Base-by-base conservation (phyloP, 192 early-diverging fungal genomes). In the Phycomyces nitens region DNA sequence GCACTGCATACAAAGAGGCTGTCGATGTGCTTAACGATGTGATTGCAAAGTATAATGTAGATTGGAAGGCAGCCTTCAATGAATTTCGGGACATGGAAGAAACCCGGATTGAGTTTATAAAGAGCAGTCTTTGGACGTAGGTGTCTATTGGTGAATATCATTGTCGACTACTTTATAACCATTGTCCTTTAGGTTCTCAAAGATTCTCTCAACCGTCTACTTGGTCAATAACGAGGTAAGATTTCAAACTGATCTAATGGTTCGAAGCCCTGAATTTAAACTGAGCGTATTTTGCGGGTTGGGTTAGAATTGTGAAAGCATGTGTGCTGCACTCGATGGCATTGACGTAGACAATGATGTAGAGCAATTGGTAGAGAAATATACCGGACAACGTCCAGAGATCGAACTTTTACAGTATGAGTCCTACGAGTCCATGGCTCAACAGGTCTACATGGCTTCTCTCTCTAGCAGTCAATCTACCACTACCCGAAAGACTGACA, bases 261-360 rank as follows among this genome's bases (percentile, higher is more conserved):
- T 34, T 24, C 18, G 40, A 14, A 6, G 26, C 21, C 3, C 2
- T 2, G 7, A 34, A 34, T 26, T 53, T 24, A 60, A 18, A 29
- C 23, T 24, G 43, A 34, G 29, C 29, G 24, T 61, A 11, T 34
- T 24, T 5, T 34, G 29, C 7, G 29, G 2, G 29, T 34, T 34
- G 29, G 29, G 29, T 18, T 58, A 83, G 77, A 84, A 86, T 14
- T 88, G 86, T 66, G 89, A 90, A 68, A 74, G 83, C 7, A 84
- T 92, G 20, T 78, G 89, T 50, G 76, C 82, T 43, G 78, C 83
- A 47, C 62, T 92, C 49, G 89, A 90, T 59, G 60, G 68, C 6
- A 81, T 85, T 27, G 80, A 83, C 55, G 86, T 90, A 10, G 78
- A 82, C 27, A 80, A 84, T 38, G 87, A 92, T 66, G 82, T 90